phyloP scores from a whole-genome alignment of 192 early-diverging fungal genomes.

The Linnemannia schmuckeri region DNA sequence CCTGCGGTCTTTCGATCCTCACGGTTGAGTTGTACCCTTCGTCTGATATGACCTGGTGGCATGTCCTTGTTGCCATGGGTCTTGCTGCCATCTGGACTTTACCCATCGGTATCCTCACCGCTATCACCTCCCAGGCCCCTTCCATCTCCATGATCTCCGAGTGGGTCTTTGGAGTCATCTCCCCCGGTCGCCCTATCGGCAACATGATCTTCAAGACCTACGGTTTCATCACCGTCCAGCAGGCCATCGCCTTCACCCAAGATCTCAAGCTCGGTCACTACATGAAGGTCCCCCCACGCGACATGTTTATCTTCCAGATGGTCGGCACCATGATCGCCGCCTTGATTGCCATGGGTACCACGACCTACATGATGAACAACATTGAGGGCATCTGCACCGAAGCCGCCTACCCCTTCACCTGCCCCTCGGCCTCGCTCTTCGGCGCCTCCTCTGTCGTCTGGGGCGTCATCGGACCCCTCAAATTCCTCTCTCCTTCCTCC shows the following conservation, averaged over 20 bases:
- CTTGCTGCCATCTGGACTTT: conserved; percentile 67
- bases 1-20: conserved; percentile 64
- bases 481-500: conserved; percentile 70
- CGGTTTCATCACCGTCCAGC: conserved; percentile 68
- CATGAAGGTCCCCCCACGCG: conserved; percentile 85
- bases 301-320: conserved; percentile 85
- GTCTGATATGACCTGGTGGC: conserved; percentile 73
- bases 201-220: conserved; percentile 82
- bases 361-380: conserved; percentile 74
- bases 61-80: conserved; percentile 63
- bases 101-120: conserved; percentile 75
- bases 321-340: conserved; percentile 78
- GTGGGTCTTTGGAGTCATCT: conserved; percentile 73
- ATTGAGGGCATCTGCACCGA: conserved; percentile 70
- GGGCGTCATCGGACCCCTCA: conserved; percentile 82
- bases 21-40: conserved; percentile 61
- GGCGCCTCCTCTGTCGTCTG: conserved; percentile 83
- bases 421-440: conserved; percentile 70
- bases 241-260: conserved; percentile 72
- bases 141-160: conserved; percentile 77
- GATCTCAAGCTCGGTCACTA: conserved; percentile 87
- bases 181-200: conserved; percentile 71
- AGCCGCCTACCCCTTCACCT: conserved; percentile 75
- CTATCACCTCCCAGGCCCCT: conserved; percentile 70
- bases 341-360: conserved; percentile 77